Percentiles rank a stretch among this genome's conserved stretches.
phyloP scores from a whole-genome alignment of 352 stramenopile genomes.

The Phytophthora litchii region DNA sequence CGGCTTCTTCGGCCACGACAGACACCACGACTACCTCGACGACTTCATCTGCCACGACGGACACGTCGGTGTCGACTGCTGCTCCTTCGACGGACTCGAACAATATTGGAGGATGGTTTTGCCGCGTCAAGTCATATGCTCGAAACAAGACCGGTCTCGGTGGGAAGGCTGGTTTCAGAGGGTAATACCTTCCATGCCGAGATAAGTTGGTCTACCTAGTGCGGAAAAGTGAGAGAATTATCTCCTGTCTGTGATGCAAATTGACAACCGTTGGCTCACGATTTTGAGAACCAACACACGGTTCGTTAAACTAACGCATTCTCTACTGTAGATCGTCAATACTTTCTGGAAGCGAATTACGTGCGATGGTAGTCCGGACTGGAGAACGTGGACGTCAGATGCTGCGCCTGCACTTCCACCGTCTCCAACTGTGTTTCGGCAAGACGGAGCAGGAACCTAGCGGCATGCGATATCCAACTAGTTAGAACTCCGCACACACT shows the following conservation, averaged over 20 bases:
- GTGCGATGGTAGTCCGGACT: slow-evolving; percentile 68
- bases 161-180: too few relatives aligned
- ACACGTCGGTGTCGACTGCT: slow-evolving; percentile 4
- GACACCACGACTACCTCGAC: background rate
- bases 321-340: too few relatives aligned
- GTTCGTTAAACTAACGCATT: too few relatives aligned
- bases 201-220: too few relatives aligned
- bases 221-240: too few relatives aligned
- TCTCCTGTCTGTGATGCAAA: too few relatives aligned
- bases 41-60: slow-evolving; percentile 11
- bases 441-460: slow-evolving; percentile 66
- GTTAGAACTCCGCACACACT: slow-evolving; percentile 7
- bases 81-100: slow-evolving; percentile 27
- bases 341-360: slow-evolving; percentile 2
- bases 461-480: background rate
- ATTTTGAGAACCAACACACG: too few relatives aligned
- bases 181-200: too few relatives aligned
- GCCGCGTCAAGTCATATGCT: too few relatives aligned
- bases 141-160: too few relatives aligned
- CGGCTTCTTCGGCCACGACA: background rate
- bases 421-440: slow-evolving; percentile 83
- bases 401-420: slow-evolving; percentile 70
- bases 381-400: slow-evolving; percentile 64
- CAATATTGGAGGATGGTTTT: slow-evolving; percentile 15
- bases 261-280: too few relatives aligned